Evolutionary conservation across 2,329 filamentous ascomycete genomes (phyloP).

Genomic region (Amylocarpus encephaloides): DNA sequence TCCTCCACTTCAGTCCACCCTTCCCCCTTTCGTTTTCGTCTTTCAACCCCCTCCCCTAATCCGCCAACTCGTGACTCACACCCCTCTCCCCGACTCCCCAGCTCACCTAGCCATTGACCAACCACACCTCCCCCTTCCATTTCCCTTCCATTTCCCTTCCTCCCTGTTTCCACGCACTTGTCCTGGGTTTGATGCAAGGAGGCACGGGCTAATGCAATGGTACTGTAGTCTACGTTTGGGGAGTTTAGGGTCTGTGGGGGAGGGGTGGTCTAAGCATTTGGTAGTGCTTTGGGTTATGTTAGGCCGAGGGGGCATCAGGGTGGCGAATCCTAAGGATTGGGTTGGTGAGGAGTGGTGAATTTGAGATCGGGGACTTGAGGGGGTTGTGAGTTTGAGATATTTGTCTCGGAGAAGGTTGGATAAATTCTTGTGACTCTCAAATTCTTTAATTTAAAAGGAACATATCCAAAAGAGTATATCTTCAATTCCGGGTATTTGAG

Average conservation of each 20-base stretch:
- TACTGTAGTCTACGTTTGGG: slow-evolving; percentile 1
- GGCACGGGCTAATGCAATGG: slow-evolving; percentile 10
- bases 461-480: not conserved
- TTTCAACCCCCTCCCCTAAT: not conserved
- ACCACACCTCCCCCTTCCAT: slow-evolving; percentile 2
- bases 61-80: slow-evolving; percentile 11
- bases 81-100: not conserved
- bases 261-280: not conserved
- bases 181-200: not conserved
- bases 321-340: not conserved
- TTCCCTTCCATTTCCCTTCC: not conserved
- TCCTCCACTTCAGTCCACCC: not conserved
- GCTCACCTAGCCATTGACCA: slow-evolving; percentile 15
- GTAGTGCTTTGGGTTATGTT: not conserved
- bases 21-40: not conserved
- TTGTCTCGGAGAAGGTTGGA: not conserved
- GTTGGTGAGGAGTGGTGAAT: slow-evolving; percentile 3
- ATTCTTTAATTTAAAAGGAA: not conserved
- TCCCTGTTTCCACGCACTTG: not conserved
- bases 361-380: not conserved
- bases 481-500: not conserved
- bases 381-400: not conserved
- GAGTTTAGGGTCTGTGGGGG: not conserved
- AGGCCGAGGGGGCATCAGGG: not conserved
- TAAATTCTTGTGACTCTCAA: not conserved